phyloP scores from a whole-genome alignment of 805 yeast genomes.

The Suhomyces xylopsoci region DNA sequence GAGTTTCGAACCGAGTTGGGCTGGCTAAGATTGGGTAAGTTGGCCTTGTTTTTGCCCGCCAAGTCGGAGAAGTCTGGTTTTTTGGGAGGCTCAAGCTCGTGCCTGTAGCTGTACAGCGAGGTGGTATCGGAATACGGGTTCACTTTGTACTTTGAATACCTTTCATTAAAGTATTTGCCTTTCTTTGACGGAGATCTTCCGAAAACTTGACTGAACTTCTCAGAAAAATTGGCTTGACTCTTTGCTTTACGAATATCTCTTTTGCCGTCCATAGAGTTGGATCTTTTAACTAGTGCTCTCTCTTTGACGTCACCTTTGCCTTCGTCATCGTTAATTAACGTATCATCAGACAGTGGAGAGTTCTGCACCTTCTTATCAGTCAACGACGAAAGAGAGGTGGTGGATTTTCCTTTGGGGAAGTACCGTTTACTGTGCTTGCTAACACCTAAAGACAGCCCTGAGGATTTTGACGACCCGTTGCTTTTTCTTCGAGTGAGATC shows the following conservation, averaged over 20 bases:
- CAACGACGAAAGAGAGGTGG: constrained; percentile 17
- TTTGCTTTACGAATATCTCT: constrained; percentile 27
- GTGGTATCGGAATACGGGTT: constrained; percentile 26
- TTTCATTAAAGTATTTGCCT: constrained; percentile 14
- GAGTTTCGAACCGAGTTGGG: constrained; percentile 32
- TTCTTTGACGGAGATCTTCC: neutral
- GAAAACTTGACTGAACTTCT: neutral
- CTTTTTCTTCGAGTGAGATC: constrained; percentile 1
- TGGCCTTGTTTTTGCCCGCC: constrained; percentile 20
- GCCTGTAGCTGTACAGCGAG: neutral
- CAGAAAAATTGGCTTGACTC: constrained; percentile 32
- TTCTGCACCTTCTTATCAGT: neutral
- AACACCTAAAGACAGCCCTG: constrained; percentile 6
- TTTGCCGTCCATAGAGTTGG: constrained; percentile 2
- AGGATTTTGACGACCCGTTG: neutral
- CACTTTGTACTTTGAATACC: constrained; percentile 18
- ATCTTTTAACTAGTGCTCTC: neutral
- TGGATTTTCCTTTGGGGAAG: constrained; percentile 17
- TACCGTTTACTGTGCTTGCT: constrained; percentile 10
- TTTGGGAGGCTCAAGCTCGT: neutral
- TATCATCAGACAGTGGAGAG: constrained; percentile 9
- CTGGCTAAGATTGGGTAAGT: constrained; percentile 31
- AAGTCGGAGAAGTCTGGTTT: neutral
- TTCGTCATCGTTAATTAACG: constrained; percentile 13
- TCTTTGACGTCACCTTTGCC: neutral